phyloP scores from a whole-genome alignment of 805 yeast species.

The Metschnikowia lochheadii region DNA sequence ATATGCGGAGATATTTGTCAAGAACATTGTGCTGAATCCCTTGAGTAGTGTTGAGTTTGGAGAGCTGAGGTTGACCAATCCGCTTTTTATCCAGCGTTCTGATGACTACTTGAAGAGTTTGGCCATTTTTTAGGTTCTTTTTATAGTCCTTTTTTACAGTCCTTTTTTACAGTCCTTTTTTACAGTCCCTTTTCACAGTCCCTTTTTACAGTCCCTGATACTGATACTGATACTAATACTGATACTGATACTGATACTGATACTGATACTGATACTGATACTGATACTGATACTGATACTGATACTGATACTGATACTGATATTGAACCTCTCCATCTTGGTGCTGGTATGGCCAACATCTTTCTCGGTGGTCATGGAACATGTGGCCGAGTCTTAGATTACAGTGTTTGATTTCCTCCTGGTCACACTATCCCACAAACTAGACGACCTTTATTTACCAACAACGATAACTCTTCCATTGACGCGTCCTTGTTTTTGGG shows the following conservation, averaged over 20 bases:
- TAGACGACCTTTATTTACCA: conserved; percentile 27
- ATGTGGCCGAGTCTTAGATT: conserved; percentile 15
- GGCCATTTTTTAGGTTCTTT: conserved; percentile 17
- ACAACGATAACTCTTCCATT: conserved; percentile 17
- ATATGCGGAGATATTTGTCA: conserved; percentile 56
- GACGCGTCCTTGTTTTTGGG: conserved; percentile 24
- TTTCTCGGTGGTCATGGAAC: conserved; percentile 13
- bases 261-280: too few relatives aligned
- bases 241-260: too few relatives aligned
- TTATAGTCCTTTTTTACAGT: too few relatives aligned
- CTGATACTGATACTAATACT: too few relatives aligned
- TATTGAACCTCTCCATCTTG: conserved; percentile 19
- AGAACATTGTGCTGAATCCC: conserved; percentile 55
- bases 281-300: too few relatives aligned
- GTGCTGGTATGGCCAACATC: conserved; percentile 21
- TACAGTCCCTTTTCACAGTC: too few relatives aligned
- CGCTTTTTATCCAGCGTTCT: conserved; percentile 50
- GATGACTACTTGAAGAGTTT: conserved; percentile 43
- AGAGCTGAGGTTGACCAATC: conserved; percentile 51
- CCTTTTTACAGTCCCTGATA: too few relatives aligned
- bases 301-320: too few relatives aligned
- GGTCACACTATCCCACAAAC: conserved; percentile 29
- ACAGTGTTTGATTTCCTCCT: conserved; percentile 25
- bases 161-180: too few relatives aligned
- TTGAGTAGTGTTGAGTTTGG: conserved; percentile 56